These are phyloP conservation scores for Phytopythium mirpurense DNA, from an alignment of 352 stramenopile genomes.

Conservation along the genomic window DNA sequence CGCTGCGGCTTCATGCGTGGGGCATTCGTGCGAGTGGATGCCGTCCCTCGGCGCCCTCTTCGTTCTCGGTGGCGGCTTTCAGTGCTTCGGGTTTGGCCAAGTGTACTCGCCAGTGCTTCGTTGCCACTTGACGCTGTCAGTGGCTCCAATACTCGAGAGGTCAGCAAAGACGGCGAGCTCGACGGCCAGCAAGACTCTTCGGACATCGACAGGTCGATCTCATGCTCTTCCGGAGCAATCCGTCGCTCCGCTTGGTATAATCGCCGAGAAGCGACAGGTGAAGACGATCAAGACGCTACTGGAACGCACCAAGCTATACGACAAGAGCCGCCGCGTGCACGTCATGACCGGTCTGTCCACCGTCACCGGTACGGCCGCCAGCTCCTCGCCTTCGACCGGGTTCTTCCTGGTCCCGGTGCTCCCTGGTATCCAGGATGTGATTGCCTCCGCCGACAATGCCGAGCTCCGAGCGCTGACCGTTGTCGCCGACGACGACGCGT, in stretches of 20 bases:
- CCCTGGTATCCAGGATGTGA: conserved; percentile 22
- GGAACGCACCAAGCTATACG: conserved; percentile 55
- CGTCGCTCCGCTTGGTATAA: conserved; percentile 19
- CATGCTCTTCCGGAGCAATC: not conserved
- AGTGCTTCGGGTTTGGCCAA: conserved; percentile 83
- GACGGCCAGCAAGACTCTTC: not conserved
- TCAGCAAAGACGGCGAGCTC: not conserved
- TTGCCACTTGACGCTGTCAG: conserved; percentile 38
- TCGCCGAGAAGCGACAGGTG: conserved; percentile 59
- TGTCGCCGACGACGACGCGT: conserved; percentile 51
- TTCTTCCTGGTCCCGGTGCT: conserved; percentile 64
- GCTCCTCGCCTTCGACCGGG: not conserved
- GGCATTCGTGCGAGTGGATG: conserved; percentile 53
- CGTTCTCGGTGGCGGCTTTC: conserved; percentile 69
- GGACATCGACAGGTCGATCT: not conserved
- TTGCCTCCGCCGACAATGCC: conserved; percentile 14
- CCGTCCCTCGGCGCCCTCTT: conserved; percentile 29
- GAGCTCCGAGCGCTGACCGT: conserved; percentile 34
- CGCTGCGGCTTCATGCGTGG: conserved; percentile 40
- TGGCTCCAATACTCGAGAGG: not conserved
- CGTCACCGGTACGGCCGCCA: not conserved
- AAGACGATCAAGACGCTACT: conserved; percentile 79
- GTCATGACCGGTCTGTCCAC: conserved; percentile 13
- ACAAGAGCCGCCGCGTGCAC: conserved; percentile 76
- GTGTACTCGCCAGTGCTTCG: conserved; percentile 65